Conservation (phyloP, 78 protist genomes). For the Dictyostelium citrinum region DNA sequence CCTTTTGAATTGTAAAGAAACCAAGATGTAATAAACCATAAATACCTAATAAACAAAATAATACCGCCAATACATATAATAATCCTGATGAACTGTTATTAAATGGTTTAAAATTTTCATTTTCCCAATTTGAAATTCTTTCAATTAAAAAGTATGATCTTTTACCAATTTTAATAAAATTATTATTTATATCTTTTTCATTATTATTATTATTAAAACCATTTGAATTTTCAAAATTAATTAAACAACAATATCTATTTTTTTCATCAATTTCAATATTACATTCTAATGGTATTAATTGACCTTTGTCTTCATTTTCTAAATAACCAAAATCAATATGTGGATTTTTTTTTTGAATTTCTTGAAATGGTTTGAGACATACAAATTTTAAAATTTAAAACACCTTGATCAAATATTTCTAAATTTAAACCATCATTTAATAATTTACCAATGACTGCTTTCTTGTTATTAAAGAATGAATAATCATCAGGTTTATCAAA, state of each 20-base stretch:
- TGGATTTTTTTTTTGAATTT: background rate
- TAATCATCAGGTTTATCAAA: constrained; percentile 14
- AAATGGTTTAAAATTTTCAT: background rate
- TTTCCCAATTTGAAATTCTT: constrained; percentile 22
- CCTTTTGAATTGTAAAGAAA: background rate
- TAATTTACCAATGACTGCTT: constrained; percentile 20
- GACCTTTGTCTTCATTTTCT: background rate
- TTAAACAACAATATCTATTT: constrained; percentile 22
- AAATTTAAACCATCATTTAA: constrained; percentile 25
- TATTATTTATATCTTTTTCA: background rate
- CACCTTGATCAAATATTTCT: background rate
- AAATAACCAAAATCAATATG: constrained; percentile 1
- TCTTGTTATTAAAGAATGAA: constrained; percentile 6
- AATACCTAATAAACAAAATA: background rate
- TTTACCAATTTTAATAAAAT: background rate
- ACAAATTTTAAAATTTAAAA: background rate
- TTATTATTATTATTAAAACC: background rate
- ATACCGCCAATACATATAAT: constrained; percentile 12
- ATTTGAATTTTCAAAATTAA: background rate
- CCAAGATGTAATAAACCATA: constrained; percentile 2
- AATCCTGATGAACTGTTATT: background rate
- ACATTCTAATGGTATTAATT: constrained; percentile 34
- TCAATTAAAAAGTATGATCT: constrained; percentile 10
- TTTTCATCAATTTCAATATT: background rate
- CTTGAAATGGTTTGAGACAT: background rate